Percentiles rank a stretch among this genome's conserved stretches.
phyloP scores from a whole-genome alignment of 768 basidiomycete species.

The Clavulina sp. region DNA sequence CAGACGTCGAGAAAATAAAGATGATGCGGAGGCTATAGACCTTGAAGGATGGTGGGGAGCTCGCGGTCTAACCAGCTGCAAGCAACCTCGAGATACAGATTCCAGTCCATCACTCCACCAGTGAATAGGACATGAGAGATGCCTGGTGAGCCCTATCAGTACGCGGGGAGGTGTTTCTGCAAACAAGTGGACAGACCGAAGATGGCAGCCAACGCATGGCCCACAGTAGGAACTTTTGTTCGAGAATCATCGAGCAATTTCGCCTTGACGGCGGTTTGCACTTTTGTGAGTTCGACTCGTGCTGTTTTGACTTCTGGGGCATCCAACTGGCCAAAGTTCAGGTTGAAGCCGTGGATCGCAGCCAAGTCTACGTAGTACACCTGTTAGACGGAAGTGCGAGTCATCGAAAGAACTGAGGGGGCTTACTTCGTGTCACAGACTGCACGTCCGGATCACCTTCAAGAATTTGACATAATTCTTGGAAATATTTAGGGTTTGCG shows the following conservation, averaged over 20 bases:
- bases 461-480: neutral
- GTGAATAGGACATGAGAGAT: neutral
- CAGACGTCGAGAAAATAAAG: neutral
- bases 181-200: neutral
- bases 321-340: too few species aligned
- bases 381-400: neutral
- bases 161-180: neutral
- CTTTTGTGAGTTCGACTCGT: too few species aligned
- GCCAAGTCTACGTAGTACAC: neutral
- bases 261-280: too few species aligned
- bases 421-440: neutral
- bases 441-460: neutral
- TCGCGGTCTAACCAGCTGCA: neutral
- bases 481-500: neutral
- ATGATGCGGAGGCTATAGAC: neutral
- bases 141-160: neutral
- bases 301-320: too few species aligned
- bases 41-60: neutral
- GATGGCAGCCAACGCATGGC: neutral
- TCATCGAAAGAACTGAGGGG: neutral
- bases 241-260: neutral
- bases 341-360: neutral
- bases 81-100: neutral
- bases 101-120: neutral
- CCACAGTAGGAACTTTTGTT: neutral